Evolutionary conservation across 176 grass and related monocot genomes (phyloP).

Genomic region (Triticum turgidum): DNA sequence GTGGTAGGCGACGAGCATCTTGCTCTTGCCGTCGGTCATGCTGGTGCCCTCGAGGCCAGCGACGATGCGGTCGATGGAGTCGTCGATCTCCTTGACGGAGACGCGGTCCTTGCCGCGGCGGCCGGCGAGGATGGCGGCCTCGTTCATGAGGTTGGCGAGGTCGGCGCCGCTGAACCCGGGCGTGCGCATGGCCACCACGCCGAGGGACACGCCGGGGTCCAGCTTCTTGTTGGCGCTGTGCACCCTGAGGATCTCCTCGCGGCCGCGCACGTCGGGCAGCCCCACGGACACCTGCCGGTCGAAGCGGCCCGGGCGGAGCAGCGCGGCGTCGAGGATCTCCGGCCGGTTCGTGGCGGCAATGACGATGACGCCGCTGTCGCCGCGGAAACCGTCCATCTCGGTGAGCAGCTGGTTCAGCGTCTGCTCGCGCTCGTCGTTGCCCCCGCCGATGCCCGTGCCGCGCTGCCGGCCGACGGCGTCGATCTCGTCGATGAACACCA

Average conservation of each 20-base stretch:
- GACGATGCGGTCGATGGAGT: slow-evolving; percentile 82
- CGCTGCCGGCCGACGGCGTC: slow-evolving; percentile 71
- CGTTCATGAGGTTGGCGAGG: slow-evolving; percentile 92
- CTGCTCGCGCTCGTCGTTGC: slow-evolving; percentile 84
- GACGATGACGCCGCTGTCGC: slow-evolving; percentile 69
- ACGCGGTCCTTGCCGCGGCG: slow-evolving; percentile 63
- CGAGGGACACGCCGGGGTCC: slow-evolving; percentile 57
- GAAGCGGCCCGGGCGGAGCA: slow-evolving; percentile 73
- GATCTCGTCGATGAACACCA: slow-evolving; percentile 86
- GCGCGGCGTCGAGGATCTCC: slow-evolving; percentile 71
- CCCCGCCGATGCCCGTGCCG: slow-evolving; percentile 66
- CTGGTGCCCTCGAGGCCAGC: slow-evolving; percentile 71
- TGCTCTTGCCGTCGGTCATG: slow-evolving; percentile 85
- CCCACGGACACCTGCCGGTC: slow-evolving; percentile 68
- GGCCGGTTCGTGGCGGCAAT: slow-evolving; percentile 74
- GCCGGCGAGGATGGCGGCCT: slow-evolving; percentile 84
- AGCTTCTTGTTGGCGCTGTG: slow-evolving; percentile 75
- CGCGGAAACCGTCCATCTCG: slow-evolving; percentile 76
- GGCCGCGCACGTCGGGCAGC: slow-evolving; percentile 69
- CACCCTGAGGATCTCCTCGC: slow-evolving; percentile 76
- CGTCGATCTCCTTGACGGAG: slow-evolving; percentile 70
- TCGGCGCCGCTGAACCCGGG: slow-evolving; percentile 82
- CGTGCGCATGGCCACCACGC: slow-evolving; percentile 77
- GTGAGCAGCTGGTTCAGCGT: slow-evolving; percentile 82
- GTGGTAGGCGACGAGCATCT: slow-evolving; percentile 77